Base-by-base conservation (phyloP, 2,329 filamentous ascomycete species). In the Exophiala bonariae region DNA sequence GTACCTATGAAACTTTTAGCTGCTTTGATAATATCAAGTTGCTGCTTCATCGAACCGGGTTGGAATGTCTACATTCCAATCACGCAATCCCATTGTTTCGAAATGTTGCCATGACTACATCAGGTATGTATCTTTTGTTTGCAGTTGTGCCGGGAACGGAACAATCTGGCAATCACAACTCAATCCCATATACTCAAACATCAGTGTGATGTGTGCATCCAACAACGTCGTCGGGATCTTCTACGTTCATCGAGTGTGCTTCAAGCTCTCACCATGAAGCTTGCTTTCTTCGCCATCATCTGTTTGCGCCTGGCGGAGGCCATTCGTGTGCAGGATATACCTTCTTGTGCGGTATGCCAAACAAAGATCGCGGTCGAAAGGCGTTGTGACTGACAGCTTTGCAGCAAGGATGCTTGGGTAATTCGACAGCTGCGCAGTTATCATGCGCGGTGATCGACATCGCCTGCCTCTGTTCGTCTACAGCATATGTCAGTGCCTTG, bases 371-470 rank as follows among this genome's bases (percentile, higher is more conserved):
- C 11, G 11, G 17, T 23, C 10, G n/a, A n/a, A 16, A 11, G 8
- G 14, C 13, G 16, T 20, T 6, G 18, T 23, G n/a, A 40, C 49
- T 52, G 46, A 54, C 36, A 18, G 13, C n/a, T 26, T 4, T 26
- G 33, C 30, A 61, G 59, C 52, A 57, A 57, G 30, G 44, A 28
- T 61, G 59, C 41, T 49, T 59, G 14, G 54, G 50, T 14, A 57
- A 58, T 46, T 58, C 56, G 14, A 58, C 59, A 10, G 35, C 44
- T 8, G 45, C 52, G 28, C 55, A 58, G 33, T 50, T 43, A 19
- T 44, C 49, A 35, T 61, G 59, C 41, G 42, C 54, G 3, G 52
- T 55, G 26, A 58, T 58, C 30, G 59, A 61, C 40, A 54, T 59
- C 28, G 52, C 47, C 37, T 61, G 59, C 30, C 52, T 59, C 18